Base-by-base conservation (phyloP, 805 yeast species). In the Clavispora asparagi region DNA sequence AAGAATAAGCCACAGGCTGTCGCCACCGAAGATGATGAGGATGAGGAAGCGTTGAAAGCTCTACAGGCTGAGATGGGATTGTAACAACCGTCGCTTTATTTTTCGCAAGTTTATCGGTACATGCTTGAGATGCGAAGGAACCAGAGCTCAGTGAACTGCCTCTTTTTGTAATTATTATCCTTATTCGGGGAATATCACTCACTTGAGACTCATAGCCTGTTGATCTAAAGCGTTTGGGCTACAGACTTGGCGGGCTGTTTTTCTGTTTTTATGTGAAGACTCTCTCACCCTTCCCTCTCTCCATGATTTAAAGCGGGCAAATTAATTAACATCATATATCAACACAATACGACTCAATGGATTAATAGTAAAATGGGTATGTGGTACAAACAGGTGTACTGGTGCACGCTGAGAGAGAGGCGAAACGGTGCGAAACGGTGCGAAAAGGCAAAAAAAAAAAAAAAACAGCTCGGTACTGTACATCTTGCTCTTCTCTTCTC, bases 51-150 rank as follows among this genome's bases (percentile, higher is more conserved):
- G 29, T 74, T 87, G 62, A 79, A 79, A 59, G 90, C 85, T 47
- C 67, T 87, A 53, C 95, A 87, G 64, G 92, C 89, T 25, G 94
- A 87, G 65, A 86, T 87, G 94, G 94, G 94, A 12, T 71, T 85
- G 62, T 85, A 65, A 67, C 9, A 9, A 23, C 16, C 25, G 10
- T 33, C 25, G 25, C 25, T 16, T 10, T 7, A 10, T 11, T 31
- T 31, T 9, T 31, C 8, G 16, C 16, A n/a, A 6, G 35, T 14
- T 3, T n/a, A n/a, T 9, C 37, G 37, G 19, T 16, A 10, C n/a
- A 10, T 9, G 6, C 13, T 16, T 10, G 13, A 16, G 23, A 33
- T n/a, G 17, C 10, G 35, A 17, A 12, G 7, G 17, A 31, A n/a
- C 10, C 8, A 14, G 35, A 6, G 10, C 35, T n/a, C 7, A 16